Conservation (phyloP, 2,329 filamentous ascomycete genomes). For the Colletotrichum sp. region DNA sequence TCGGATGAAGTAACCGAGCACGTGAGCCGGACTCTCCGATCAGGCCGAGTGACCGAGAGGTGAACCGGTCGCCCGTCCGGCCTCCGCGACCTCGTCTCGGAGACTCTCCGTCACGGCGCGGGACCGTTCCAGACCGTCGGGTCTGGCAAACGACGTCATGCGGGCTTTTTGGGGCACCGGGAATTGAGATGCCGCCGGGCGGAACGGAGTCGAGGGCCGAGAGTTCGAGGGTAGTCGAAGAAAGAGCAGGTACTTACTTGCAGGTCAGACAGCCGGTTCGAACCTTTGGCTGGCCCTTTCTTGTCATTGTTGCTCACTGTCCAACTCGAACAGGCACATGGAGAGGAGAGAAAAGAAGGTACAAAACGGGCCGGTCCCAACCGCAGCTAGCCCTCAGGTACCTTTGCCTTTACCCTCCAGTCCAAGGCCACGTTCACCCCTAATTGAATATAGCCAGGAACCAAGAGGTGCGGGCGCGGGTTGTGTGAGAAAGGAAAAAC, state of each 20-base stretch:
- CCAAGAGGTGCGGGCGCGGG: neutral
- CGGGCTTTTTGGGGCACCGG: neutral
- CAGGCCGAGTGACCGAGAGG: neutral
- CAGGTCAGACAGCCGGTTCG: conserved; percentile 59
- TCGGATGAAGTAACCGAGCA: neutral
- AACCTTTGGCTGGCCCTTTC: conserved; percentile 37
- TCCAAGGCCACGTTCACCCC: neutral
- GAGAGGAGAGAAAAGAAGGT: neutral
- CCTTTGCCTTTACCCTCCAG: neutral
- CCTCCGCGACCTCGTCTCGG: neutral
- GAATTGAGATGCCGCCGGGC: neutral
- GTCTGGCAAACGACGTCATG: neutral
- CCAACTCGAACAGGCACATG: neutral
- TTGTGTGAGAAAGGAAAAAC: neutral
- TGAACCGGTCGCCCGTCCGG: neutral
- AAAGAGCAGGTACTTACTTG: conserved; percentile 46
- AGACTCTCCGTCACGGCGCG: neutral
- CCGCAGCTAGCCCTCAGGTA: neutral
- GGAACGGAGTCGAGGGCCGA: neutral
- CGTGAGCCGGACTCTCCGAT: neutral
- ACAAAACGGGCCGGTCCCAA: neutral
- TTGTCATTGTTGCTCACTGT: conserved; percentile 3
- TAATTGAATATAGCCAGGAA: neutral
- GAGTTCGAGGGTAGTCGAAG: neutral
- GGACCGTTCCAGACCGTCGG: neutral